Evolutionary conservation across 805 yeast species (phyloP), one percentile per base, ranked within the genome.

Genomic region (Saccharomyces kudriavzevii): DNA sequence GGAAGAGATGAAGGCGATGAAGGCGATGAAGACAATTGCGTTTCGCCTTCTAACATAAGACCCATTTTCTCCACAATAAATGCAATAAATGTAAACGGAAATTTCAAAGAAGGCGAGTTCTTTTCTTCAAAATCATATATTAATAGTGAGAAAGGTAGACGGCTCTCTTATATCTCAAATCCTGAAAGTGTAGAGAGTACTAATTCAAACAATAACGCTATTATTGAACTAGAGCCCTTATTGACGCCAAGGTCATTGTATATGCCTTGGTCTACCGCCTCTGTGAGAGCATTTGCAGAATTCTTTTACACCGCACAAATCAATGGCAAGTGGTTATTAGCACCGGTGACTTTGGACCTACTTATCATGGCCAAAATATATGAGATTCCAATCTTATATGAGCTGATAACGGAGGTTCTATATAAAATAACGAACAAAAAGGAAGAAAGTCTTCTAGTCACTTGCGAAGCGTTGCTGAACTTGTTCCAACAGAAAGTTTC

Each of bases 271-370:
- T 67, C 83, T 1, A 81, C 84, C 0, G 63, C 71, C 1, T 78
- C 89, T 0, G 79, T 85, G 13, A 77, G 76, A 52, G 89, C 89
- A 1, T 78, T 86, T 59, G 72, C 84, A 25, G 94, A 87, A 63
- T 87, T 81, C 65, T 73, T 87, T 54, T 85, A 84, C 61, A 87
- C 91, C 4, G 94, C 94, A 0, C 90, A 85, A 64, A 80, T 86
- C 13, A 89, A 88, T 26, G 80, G 83, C 50, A 83, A 79, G 57
- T 86, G 92, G 92, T 68, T 76, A 22, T 70, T 87, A 40, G 73
- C 80, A 0, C 91, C 92, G 0, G 82, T 87, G 0, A 79, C 86
- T 0, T 73, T 86, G 47, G 89, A 85, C 59, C 75, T 83, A 45
- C 70, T 86, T 57, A 68, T 82, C 40, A 74, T 84, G 61, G 78